A percentile compares a stretch with the other conserved stretches of the same genome.
Evolutionary conservation across 495 filamentous ascomycete genomes (phyloP).

Genomic region (Xylaria curta): DNA sequence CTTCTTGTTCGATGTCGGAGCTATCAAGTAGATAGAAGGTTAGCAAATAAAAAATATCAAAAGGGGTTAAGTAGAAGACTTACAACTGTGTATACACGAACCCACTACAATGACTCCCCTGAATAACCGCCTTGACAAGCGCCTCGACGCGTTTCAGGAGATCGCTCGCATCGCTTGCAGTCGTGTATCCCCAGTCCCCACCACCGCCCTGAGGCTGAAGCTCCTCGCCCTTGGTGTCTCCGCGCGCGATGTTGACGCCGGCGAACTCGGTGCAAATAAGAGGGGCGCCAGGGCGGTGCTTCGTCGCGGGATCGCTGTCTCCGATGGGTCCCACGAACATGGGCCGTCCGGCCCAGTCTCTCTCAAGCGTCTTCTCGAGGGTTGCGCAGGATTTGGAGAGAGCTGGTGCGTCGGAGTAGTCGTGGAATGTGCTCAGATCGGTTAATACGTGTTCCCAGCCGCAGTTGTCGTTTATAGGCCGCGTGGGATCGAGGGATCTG

Average conservation of each 20-base stretch:
- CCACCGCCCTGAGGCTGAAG: conserved; percentile 29
- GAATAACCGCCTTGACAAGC: conserved; percentile 38
- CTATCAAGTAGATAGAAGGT: conserved; percentile 24
- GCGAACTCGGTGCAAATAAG: conserved; percentile 66
- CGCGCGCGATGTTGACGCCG: conserved; percentile 63
- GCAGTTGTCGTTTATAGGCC: conserved; percentile 69
- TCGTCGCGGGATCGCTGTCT: conserved; percentile 48
- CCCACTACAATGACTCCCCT: conserved; percentile 36
- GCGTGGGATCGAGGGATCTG: conserved; percentile 58
- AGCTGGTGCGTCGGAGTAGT: conserved; percentile 60
- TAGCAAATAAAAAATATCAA: neutral
- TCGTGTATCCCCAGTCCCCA: conserved; percentile 48
- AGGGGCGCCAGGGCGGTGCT: conserved; percentile 56
- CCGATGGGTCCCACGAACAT: conserved; percentile 56
- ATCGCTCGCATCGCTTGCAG: conserved; percentile 41
- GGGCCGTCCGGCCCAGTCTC: conserved; percentile 48
- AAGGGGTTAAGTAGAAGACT: conserved; percentile 15
- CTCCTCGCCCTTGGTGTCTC: conserved; percentile 35
- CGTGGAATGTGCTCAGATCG: conserved; percentile 66
- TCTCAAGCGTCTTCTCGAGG: conserved; percentile 53
- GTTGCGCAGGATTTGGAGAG: conserved; percentile 55
- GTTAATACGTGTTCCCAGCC: conserved; percentile 67
- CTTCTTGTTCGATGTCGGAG: conserved; percentile 68
- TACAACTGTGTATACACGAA: conserved; percentile 47
- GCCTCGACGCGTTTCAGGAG: conserved; percentile 39